phyloP scores from a whole-genome alignment of 495 filamentous ascomycete species.

The Hypoxylon subgilvum region DNA sequence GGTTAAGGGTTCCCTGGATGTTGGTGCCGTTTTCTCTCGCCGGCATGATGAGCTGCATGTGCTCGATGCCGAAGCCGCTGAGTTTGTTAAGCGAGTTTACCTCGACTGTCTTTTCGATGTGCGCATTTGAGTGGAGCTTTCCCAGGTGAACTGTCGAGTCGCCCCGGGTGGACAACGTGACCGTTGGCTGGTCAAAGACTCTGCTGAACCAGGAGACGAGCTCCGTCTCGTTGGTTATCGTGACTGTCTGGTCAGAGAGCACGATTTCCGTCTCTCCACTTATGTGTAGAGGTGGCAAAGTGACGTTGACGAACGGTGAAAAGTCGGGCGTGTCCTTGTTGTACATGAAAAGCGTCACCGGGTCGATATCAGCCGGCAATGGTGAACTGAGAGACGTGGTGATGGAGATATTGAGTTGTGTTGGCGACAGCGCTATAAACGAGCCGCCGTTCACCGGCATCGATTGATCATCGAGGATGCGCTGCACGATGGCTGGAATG shows the following conservation, averaged over 20 bases:
- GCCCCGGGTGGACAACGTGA: slow-evolving; percentile 46
- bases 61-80: slow-evolving; percentile 51
- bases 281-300: slow-evolving; percentile 43
- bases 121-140: slow-evolving; percentile 43
- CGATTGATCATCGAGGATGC: slow-evolving; percentile 48
- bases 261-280: slow-evolving; percentile 46
- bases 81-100: slow-evolving; percentile 50
- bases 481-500: slow-evolving; percentile 51
- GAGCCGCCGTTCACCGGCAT: slow-evolving; percentile 47
- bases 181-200: slow-evolving; percentile 47
- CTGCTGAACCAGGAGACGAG: slow-evolving; percentile 46
- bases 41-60: slow-evolving; percentile 49
- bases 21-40: slow-evolving; percentile 48
- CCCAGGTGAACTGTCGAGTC: slow-evolving; percentile 47
- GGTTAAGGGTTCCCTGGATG: slow-evolving; percentile 43
- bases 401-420: slow-evolving; percentile 47
- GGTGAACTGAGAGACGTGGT: slow-evolving; percentile 47
- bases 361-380: slow-evolving; percentile 44
- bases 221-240: slow-evolving; percentile 47
- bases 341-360: slow-evolving; percentile 47
- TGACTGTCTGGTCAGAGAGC: slow-evolving; percentile 45
- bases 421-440: slow-evolving; percentile 45
- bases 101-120: slow-evolving; percentile 50
- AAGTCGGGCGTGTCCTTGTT: slow-evolving; percentile 43
- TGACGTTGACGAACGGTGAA: slow-evolving; percentile 45